Percentiles rank a stretch among this genome's conserved stretches.
Conservation (phyloP, 1,139 yeast genomes). For the Sugiyamaella grinbergsii region DNA sequence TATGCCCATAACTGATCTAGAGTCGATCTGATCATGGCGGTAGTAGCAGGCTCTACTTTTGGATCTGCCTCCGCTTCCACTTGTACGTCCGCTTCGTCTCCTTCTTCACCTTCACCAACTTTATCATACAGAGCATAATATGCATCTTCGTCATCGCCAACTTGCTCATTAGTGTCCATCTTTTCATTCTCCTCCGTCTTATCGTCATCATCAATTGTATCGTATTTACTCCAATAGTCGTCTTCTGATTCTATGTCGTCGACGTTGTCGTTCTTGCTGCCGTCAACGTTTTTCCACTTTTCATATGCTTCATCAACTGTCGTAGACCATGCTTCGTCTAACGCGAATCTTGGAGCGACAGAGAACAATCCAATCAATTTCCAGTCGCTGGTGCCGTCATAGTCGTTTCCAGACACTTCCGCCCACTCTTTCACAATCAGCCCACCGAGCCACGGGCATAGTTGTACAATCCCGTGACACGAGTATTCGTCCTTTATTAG, state of each 20-base stretch:
- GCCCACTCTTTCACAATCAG: not conserved
- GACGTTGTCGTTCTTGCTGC: not conserved
- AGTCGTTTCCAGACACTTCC: not conserved
- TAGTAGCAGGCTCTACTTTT: not conserved
- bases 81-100: not conserved
- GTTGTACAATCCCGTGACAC: constrained; percentile 7
- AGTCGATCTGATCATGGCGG: not conserved
- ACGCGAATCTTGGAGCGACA: constrained; percentile 6
- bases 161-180: not conserved
- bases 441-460: constrained; percentile 15
- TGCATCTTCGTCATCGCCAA: constrained; percentile 8
- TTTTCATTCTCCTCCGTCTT: constrained; percentile 10
- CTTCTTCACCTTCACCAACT: not conserved
- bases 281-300: not conserved
- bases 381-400: constrained; percentile 15
- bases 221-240: constrained; percentile 22
- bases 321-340: not conserved
- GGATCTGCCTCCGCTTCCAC: not conserved
- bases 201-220: constrained; percentile 24
- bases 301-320: constrained; percentile 4
- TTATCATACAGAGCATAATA: constrained; percentile 10
- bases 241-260: constrained; percentile 16
- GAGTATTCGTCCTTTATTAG: constrained; percentile 6
- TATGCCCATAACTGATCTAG: constrained; percentile 8
- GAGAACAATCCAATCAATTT: constrained; percentile 13